Percentiles rank a stretch among this genome's conserved stretches.
Evolutionary conservation across 2,329 filamentous ascomycete species (phyloP).

Genomic region (Penicillium sp.): DNA sequence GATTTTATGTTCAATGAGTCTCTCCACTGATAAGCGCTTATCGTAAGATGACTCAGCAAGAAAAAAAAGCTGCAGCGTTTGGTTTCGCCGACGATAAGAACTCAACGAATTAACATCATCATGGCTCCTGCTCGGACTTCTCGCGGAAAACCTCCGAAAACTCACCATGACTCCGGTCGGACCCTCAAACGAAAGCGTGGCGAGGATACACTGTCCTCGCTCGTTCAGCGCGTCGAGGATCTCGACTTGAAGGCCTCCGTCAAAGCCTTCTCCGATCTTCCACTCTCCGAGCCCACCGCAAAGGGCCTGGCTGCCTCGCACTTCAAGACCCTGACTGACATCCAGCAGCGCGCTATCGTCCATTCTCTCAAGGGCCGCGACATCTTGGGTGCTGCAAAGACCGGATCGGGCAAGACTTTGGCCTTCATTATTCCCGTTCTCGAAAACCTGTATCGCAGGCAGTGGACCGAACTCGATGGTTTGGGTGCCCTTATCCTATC

Average conservation of each 20-base stretch:
- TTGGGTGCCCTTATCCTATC: constrained; percentile 90
- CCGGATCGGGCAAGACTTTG: constrained; percentile 90
- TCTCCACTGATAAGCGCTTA: constrained; percentile 24
- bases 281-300: constrained; percentile 76
- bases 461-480: constrained; percentile 88
- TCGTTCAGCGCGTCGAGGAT: constrained; percentile 45
- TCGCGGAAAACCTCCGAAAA: constrained; percentile 30
- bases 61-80: constrained; percentile 30
- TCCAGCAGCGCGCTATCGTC: constrained; percentile 86
- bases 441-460: constrained; percentile 84
- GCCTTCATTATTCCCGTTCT: constrained; percentile 89
- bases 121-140: constrained; percentile 35
- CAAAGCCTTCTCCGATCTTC: constrained; percentile 76
- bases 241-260: constrained; percentile 49
- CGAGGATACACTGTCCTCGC: constrained; percentile 43
- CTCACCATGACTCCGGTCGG: constrained; percentile 26
- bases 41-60: constrained; percentile 38
- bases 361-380: constrained; percentile 81
- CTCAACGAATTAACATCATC: constrained; percentile 12
- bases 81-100: constrained; percentile 18
- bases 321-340: constrained; percentile 86
- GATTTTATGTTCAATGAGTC: neutral
- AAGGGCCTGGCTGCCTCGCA: constrained; percentile 80
- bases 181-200: constrained; percentile 48
- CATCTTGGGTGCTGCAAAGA: constrained; percentile 92